These are phyloP conservation scores for Pilaira anomala DNA, from an alignment of 192 early-diverging fungal species.

Conservation along the genomic window DNA sequence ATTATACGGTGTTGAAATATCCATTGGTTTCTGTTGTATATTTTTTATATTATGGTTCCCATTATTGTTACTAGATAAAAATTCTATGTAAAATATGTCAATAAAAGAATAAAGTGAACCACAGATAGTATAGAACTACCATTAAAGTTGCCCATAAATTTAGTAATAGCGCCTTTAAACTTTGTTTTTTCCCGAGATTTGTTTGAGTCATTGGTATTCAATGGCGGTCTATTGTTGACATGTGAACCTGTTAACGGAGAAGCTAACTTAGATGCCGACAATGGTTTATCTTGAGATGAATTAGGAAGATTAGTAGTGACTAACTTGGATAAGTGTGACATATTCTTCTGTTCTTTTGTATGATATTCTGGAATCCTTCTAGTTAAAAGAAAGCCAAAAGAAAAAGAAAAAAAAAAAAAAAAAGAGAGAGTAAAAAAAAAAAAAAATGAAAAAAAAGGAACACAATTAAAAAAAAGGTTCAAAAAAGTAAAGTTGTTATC, in stretches of 20 bases:
- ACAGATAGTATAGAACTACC: constrained; percentile 14
- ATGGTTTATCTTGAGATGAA: neutral
- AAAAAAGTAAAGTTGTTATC: no score
- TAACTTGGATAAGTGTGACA: constrained; percentile 12
- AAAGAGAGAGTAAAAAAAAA: neutral
- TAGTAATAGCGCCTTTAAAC: constrained; percentile 49
- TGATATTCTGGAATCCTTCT: neutral
- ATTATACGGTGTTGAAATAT: constrained; percentile 95
- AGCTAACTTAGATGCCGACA: neutral
- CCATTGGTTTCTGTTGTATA: constrained; percentile 45
- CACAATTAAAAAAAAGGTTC: neutral
- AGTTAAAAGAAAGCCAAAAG: neutral
- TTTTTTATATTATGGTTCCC: neutral
- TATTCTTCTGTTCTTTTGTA: neutral
- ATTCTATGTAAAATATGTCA: neutral
- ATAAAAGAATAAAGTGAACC: neutral
- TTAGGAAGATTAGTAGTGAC: constrained; percentile 9
- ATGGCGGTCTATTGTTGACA: neutral
- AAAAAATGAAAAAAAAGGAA: neutral
- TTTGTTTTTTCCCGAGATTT: constrained; percentile 3
- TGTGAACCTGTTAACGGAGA: constrained; percentile 7
- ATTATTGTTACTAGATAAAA: constrained; percentile 11
- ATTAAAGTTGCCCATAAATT: constrained; percentile 42
- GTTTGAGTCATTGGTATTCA: neutral
- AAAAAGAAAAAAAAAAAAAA: neutral